Evolutionary conservation across 768 basidiomycete genomes (phyloP), one percentile per base, ranked within the genome.

Genomic region (Suillus brevipes): DNA sequence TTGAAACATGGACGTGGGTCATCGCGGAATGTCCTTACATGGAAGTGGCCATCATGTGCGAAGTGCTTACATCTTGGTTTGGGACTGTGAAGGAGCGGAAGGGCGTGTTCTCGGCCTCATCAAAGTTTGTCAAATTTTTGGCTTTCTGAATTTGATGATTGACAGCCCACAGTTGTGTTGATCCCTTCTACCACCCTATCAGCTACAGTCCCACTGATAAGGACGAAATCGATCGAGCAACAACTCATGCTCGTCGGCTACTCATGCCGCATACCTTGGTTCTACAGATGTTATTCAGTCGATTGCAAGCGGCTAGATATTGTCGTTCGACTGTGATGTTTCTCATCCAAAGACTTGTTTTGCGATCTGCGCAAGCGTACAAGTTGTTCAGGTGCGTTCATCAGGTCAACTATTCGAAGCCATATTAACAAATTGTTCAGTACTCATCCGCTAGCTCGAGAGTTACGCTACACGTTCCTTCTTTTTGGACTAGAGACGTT

Each of bases 1-100:
- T 95, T 50, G 95, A 99, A 72, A 90, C 91, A 12, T 99, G 97
- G 97, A 94, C 91, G 4, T 98, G 96, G 96, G 84, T 97, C 0
- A 90, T 97, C 61, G 87, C 92, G 16, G 92, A 97, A 73, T 87
- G 92, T 65, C 89, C 92, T 0, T 84, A 85, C 56, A 81, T 91
- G 13, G 96, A 98, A 76, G 86, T 95, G 57, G 87, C 89, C 2
- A 76, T 98, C 23, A 90, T 98, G 83, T 81, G 87, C 6, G 95
- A 98, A 71, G 85, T 99, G 59, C 79, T 93, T 55, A 86, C 92
- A 3, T 91, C 92, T 3, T 99, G 97, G 97, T 83, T 89, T 57
- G 84, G 86, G 62, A 92, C 92, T 6, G 91, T 98, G 65, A 86
- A 84, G 67, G 81, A 85, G 43, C 83, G 87, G 64, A 89, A 85